Conservation (phyloP, 768 basidiomycete species). For the Agaricus sinodeliciosus region DNA sequence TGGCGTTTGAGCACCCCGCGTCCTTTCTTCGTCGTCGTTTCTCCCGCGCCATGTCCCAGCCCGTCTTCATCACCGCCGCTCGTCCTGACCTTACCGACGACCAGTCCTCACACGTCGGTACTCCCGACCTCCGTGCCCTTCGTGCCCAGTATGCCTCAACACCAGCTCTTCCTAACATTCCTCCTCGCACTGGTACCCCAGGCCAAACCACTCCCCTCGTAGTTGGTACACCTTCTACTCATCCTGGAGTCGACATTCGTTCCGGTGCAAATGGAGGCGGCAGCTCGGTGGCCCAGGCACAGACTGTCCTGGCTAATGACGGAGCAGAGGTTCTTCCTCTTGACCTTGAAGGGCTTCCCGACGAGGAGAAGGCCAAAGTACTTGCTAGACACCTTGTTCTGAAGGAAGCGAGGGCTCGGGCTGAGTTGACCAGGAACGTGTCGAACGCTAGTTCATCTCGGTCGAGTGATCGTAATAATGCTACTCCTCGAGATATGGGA, state of each 20-base stretch:
- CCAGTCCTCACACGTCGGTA: conserved; percentile 35
- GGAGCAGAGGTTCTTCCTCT: conserved; percentile 24
- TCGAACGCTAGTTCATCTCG: conserved; percentile 1
- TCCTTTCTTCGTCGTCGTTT: neutral
- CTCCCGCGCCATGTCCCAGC: conserved; percentile 38
- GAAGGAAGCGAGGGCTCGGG: conserved; percentile 52
- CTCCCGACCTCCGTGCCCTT: conserved; percentile 59
- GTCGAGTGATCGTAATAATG: conserved; percentile 1
- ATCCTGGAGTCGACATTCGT: conserved; percentile 14
- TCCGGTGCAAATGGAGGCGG: conserved; percentile 16
- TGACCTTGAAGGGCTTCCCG: conserved; percentile 57
- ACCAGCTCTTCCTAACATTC: conserved; percentile 53
- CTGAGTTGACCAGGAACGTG: conserved; percentile 12
- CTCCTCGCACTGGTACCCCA: conserved; percentile 27
- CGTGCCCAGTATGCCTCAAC: conserved; percentile 58
- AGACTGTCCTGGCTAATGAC: conserved; percentile 12
- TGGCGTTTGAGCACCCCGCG: too few relatives aligned
- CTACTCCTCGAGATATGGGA: conserved; percentile 12
- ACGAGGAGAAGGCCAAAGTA: conserved; percentile 81
- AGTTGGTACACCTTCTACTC: conserved; percentile 6
- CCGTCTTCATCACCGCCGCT: conserved; percentile 41
- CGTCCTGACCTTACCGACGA: conserved; percentile 16
- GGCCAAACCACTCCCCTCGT: conserved; percentile 12
- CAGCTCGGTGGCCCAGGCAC: conserved; percentile 22
- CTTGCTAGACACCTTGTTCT: conserved; percentile 76